phyloP scores from a whole-genome alignment of 306 rosid species.

The Prunus mongolica region DNA sequence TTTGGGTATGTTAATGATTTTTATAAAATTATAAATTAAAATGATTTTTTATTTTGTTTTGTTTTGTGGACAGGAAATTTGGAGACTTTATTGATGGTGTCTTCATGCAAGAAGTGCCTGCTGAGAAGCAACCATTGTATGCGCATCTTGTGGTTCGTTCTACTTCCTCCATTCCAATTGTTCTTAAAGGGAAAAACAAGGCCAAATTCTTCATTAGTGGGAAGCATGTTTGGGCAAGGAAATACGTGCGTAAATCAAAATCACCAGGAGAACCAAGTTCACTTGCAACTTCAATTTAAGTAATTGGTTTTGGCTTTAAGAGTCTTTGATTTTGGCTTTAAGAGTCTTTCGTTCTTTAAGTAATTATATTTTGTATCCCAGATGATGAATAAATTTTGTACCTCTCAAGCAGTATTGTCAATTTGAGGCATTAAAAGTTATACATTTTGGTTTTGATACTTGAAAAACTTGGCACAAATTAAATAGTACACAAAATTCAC shows the following conservation, averaged over 20 bases:
- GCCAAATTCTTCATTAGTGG: slow-evolving; percentile 56
- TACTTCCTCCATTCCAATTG: slow-evolving; percentile 11
- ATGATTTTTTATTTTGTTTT: background rate
- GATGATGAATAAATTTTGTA: background rate
- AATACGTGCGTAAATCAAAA: slow-evolving; percentile 23
- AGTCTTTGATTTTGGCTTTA: background rate
- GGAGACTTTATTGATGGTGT: slow-evolving; percentile 45
- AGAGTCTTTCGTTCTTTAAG: background rate
- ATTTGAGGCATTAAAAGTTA: background rate
- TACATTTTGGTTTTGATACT: slow-evolving; percentile 14
- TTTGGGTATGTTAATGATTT: background rate
- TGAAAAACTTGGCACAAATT: slow-evolving; percentile 21
- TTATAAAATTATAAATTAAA: background rate
- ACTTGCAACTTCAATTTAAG: background rate
- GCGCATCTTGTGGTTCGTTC: slow-evolving; percentile 49
- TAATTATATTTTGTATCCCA: background rate
- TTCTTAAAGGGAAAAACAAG: slow-evolving; percentile 26
- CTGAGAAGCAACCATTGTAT: slow-evolving; percentile 37
- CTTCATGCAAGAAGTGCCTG: slow-evolving; percentile 45
- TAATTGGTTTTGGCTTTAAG: background rate
- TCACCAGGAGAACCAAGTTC: background rate
- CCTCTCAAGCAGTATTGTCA: background rate
- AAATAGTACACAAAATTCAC: slow-evolving; percentile 26
- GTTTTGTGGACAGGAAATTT: slow-evolving; percentile 27
- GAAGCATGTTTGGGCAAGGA: slow-evolving; percentile 69